Evolutionary conservation across 176 grass and related monocot genomes (phyloP), one percentile per base, ranked within the genome.

Genomic region (Carex scoparia): DNA sequence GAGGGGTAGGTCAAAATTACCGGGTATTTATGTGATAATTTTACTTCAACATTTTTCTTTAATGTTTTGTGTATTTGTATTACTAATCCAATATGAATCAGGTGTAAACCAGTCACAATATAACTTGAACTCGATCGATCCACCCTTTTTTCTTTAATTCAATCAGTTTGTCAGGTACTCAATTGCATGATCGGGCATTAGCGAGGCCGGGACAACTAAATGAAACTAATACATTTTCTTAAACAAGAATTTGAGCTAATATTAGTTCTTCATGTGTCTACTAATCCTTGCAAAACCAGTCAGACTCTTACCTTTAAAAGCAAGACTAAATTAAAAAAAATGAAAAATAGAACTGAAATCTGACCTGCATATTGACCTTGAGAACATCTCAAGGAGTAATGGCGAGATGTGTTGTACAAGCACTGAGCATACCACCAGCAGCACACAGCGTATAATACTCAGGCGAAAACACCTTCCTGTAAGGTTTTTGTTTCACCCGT

Each of bases 361-460:
- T 60, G 69, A 94, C 95, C 91, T 98, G 93, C 95, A 98, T 98
- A 86, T 98, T 95, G 79, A 98, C 93, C 91, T 98, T 94, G 79
- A 98, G 85, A 44, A 98, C 95, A 84, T 98, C 95, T 71, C 95
- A 86, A 18, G 95, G 95, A 8, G 93, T 98, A 87, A 94, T 95
- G 82, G 91, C 91, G 84, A 98, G 91, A 86, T 98, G 95, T 11
- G 93, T 95, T 57, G 93, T 79, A 85, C 93, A 93, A 18, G 95
- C 93, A 30, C 93, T 91, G 40, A 95, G 88, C 95, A 95, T 95
- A 69, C 95, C 95, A n/a, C 95, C 93, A 81, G 84, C 91, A 53
- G 90, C 79, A 83, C 91, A 98, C 3, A 98, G 86, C 4, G 91
- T 91, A 86, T 98, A 95, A 87, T 98, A 94, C 91, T 95, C 89